phyloP scores from a whole-genome alignment of 768 basidiomycete genomes.

The Russula vinacea region DNA sequence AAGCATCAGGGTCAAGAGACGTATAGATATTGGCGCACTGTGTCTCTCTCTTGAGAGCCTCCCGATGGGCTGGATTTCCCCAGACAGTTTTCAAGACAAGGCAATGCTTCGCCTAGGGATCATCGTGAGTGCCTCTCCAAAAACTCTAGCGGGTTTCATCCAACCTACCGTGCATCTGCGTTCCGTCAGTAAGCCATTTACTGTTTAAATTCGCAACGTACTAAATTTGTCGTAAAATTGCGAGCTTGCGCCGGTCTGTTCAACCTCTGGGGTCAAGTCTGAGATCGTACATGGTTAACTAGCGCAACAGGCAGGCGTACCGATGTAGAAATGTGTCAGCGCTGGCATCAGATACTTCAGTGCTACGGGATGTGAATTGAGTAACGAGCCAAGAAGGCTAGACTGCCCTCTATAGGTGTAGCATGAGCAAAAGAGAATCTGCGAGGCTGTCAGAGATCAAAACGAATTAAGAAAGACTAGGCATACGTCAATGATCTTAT shows the following conservation, averaged over 20 bases:
- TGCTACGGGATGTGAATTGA: conserved; percentile 83
- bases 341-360: conserved; percentile 87
- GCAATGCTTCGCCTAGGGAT: conserved; percentile 75
- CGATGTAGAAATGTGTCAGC: conserved; percentile 92
- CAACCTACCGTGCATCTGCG: conserved; percentile 52
- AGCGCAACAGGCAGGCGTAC: conserved; percentile 42
- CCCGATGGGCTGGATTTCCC: conserved; percentile 85
- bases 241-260: conserved; percentile 94
- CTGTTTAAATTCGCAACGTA: conserved; percentile 41
- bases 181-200: conserved; percentile 8
- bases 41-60: conserved; percentile 78
- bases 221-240: conserved; percentile 99
- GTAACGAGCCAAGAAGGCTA: conserved; percentile 74
- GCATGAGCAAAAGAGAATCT: conserved; percentile 75
- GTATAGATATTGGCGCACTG: conserved; percentile 44
- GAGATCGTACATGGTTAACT: conserved; percentile 3
- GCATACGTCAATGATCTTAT: conserved; percentile 88
- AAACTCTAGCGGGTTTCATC: background rate
- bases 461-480: background rate
- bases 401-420: conserved; percentile 61
- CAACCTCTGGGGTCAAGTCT: conserved; percentile 65
- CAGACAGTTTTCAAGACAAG: conserved; percentile 84
- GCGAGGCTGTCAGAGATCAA: conserved; percentile 13
- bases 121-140: conserved; percentile 4
- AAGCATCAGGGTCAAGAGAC: background rate